phyloP scores from a whole-genome alignment of 257 asterid genomes.

The Solanum paucissectum region DNA sequence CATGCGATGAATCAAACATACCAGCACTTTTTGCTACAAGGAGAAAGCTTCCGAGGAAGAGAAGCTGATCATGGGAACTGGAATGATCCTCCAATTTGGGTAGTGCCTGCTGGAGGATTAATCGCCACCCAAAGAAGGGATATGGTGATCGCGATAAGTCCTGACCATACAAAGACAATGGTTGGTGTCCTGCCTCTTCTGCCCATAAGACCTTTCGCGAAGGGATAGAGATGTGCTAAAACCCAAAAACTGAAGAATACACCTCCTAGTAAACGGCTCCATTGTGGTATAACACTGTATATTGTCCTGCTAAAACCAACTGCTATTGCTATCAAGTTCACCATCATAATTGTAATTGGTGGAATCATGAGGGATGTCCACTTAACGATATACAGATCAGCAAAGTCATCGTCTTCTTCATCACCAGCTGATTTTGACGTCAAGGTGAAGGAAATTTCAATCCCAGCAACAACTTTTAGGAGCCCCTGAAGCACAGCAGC shows the following conservation, averaged over 20 bases:
- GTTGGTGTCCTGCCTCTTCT: slow-evolving; percentile 61
- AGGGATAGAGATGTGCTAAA: slow-evolving; percentile 59
- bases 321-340: slow-evolving; percentile 57
- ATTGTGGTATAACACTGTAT: slow-evolving; percentile 56
- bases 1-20: background rate
- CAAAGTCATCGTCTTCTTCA: slow-evolving; percentile 56
- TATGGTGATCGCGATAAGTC: slow-evolving; percentile 57
- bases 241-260: slow-evolving; percentile 78
- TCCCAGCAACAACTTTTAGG: slow-evolving; percentile 51
- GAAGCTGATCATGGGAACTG: slow-evolving; percentile 41
- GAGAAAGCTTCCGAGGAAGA: background rate
- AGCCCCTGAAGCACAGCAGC: slow-evolving; percentile 70
- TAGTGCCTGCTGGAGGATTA: slow-evolving; percentile 50
- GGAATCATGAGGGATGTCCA: slow-evolving; percentile 75
- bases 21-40: background rate
- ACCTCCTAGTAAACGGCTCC: slow-evolving; percentile 66
- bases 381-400: slow-evolving; percentile 47
- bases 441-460: slow-evolving; percentile 62
- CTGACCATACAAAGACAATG: slow-evolving; percentile 60
- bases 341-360: slow-evolving; percentile 58
- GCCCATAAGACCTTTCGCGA: slow-evolving; percentile 72
- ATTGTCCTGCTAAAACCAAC: slow-evolving; percentile 59
- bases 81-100: slow-evolving; percentile 60
- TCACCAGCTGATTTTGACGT: slow-evolving; percentile 65
- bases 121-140: slow-evolving; percentile 68